These are phyloP conservation scores for Coniochaeta ligniaria DNA, from an alignment of 2,329 filamentous ascomycete genomes.

Conservation along the genomic window DNA sequence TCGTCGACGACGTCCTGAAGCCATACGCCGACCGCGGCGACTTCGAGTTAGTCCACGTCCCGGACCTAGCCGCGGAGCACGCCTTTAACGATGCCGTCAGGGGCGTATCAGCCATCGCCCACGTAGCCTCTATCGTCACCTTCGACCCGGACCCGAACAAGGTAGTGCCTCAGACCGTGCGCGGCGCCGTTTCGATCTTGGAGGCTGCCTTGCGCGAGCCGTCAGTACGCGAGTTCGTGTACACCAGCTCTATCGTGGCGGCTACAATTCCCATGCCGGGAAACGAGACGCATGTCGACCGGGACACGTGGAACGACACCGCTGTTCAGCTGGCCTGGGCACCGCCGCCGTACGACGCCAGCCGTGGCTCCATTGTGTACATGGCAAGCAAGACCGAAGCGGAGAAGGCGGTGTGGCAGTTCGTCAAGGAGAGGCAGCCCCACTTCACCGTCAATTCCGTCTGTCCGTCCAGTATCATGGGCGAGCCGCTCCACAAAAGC, in stretches of 20 bases:
- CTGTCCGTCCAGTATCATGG: slow-evolving; percentile 3
- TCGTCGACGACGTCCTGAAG: slow-evolving; percentile 15
- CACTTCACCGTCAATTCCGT: slow-evolving; percentile 9
- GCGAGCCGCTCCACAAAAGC: background rate
- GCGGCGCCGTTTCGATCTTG: slow-evolving; percentile 19
- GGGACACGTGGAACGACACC: slow-evolving; percentile 10
- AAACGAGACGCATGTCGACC: slow-evolving; percentile 6
- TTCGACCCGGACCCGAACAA: slow-evolving; percentile 25
- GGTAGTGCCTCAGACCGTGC: slow-evolving; percentile 24
- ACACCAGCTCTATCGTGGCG: slow-evolving; percentile 25
- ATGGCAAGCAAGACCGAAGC: slow-evolving; percentile 2
- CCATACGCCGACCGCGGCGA: slow-evolving; percentile 18
- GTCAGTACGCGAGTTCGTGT: slow-evolving; percentile 29
- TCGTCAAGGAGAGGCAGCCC: background rate
- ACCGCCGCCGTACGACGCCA: slow-evolving; percentile 3
- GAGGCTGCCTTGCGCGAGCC: slow-evolving; percentile 24
- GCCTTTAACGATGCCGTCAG: slow-evolving; percentile 19
- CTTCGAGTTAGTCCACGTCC: slow-evolving; percentile 24
- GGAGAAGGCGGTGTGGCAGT: slow-evolving; percentile 3
- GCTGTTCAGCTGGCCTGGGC: slow-evolving; percentile 5
- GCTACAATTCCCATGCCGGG: slow-evolving; percentile 10
- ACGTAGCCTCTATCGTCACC: slow-evolving; percentile 26
- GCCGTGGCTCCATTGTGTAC: background rate
- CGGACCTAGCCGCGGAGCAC: slow-evolving; percentile 20
- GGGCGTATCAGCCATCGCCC: slow-evolving; percentile 21